These are phyloP conservation scores for Typha latifolia DNA, from an alignment of 176 grass and related monocot species.

Conservation along the genomic window DNA sequence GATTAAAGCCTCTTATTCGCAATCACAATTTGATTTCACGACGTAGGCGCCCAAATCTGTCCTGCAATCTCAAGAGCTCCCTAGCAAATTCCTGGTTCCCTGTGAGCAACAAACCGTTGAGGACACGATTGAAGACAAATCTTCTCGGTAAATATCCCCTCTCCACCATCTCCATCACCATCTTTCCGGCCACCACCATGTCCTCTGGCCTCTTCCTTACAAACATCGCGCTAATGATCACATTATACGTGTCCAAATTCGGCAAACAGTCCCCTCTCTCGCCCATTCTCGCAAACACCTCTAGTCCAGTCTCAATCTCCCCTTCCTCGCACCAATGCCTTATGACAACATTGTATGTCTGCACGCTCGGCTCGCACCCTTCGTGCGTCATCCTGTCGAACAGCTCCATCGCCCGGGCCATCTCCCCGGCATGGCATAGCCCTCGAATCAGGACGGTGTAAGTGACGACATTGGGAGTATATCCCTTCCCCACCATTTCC, in stretches of 20 bases:
- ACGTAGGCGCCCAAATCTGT: conserved; percentile 42
- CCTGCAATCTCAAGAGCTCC: conserved; percentile 75
- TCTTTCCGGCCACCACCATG: conserved; percentile 58
- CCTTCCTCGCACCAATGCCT: conserved; percentile 73
- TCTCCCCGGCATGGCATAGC: conserved; percentile 59
- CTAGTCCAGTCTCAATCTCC: conserved; percentile 57
- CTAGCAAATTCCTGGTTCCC: conserved; percentile 76
- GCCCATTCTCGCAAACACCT: conserved; percentile 67
- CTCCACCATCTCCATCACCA: conserved; percentile 81
- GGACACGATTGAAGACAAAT: conserved; percentile 81
- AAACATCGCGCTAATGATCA: conserved; percentile 94
- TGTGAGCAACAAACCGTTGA: conserved; percentile 73
- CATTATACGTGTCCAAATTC: conserved; percentile 83
- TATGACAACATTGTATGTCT: conserved; percentile 71
- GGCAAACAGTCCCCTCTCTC: conserved; percentile 52
- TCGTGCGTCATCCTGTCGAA: conserved; percentile 58
- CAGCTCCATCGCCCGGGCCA: conserved; percentile 52
- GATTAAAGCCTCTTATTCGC: not conserved
- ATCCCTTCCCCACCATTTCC: conserved; percentile 43
- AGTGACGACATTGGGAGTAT: conserved; percentile 47
- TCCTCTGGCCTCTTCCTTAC: conserved; percentile 64
- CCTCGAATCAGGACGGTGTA: conserved; percentile 75
- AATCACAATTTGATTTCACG: conserved; percentile 58
- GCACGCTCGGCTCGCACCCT: conserved; percentile 51
- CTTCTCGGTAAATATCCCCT: conserved; percentile 84